Percentiles rank a stretch among this genome's conserved stretches.
phyloP scores from a whole-genome alignment of 2,329 filamentous ascomycete species.

The Shiraia bambusicola region DNA sequence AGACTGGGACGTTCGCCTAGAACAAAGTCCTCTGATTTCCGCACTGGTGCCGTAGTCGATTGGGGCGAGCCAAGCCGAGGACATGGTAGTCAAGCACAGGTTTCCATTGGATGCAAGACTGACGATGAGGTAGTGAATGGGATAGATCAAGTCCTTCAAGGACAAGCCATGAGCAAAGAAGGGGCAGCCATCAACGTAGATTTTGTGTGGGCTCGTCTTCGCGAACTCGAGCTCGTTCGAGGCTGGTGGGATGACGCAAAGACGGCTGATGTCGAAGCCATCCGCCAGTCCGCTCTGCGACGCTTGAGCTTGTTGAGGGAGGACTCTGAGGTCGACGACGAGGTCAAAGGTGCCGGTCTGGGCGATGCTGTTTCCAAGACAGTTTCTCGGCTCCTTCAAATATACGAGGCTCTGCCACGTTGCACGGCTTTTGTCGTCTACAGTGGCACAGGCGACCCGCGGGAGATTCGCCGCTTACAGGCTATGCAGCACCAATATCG shows the following conservation, averaged over 20 bases:
- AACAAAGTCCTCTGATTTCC: constrained; percentile 39
- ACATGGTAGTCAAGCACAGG: constrained; percentile 58
- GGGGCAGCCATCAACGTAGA: constrained; percentile 58
- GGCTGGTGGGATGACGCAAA: constrained; percentile 62
- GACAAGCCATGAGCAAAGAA: constrained; percentile 45
- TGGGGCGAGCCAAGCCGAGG: constrained; percentile 77
- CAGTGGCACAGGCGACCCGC: constrained; percentile 64
- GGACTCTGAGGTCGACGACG: constrained; percentile 19
- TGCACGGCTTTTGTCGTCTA: constrained; percentile 65
- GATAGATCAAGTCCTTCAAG: constrained; percentile 55
- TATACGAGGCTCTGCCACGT: constrained; percentile 59
- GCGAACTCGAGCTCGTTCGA: constrained; percentile 60
- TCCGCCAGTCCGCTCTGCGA: constrained; percentile 30
- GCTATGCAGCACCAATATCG: constrained; percentile 57
- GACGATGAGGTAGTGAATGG: constrained; percentile 61
- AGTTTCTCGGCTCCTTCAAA: constrained; percentile 51
- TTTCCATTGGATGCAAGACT: constrained; percentile 57
- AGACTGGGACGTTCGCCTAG: constrained; percentile 64
- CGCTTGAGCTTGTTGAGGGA: constrained; percentile 24
- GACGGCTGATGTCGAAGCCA: constrained; percentile 38
- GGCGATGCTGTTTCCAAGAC: constrained; percentile 53
- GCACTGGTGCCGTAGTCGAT: constrained; percentile 74
- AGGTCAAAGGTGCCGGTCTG: constrained; percentile 39
- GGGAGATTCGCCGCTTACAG: constrained; percentile 58
- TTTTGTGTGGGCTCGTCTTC: constrained; percentile 63